Percentiles rank a stretch among this genome's conserved stretches.
Conservation (phyloP, 495 filamentous ascomycete species). For the Penicillium alfredii region DNA sequence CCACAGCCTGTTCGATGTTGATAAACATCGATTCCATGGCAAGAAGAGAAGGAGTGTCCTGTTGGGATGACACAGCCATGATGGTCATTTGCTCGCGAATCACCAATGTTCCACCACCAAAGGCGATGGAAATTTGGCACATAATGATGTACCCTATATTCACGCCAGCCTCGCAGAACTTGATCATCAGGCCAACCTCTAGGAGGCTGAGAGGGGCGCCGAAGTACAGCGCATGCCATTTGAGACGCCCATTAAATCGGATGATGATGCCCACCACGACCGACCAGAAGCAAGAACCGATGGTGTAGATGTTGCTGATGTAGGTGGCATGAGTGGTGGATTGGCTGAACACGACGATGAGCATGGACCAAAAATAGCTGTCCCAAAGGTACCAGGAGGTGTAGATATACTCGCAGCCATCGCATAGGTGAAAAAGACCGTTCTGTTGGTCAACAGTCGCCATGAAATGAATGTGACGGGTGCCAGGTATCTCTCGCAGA, state of each 20-base stretch:
- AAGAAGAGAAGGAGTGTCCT: conserved; percentile 59
- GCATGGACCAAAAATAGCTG: conserved; percentile 54
- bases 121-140: conserved; percentile 66
- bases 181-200: conserved; percentile 51
- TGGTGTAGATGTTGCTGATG: conserved; percentile 43
- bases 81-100: conserved; percentile 60
- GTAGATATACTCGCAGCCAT: conserved; percentile 43
- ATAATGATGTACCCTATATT: conserved; percentile 60
- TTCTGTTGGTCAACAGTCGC: conserved; percentile 40
- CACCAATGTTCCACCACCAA: conserved; percentile 51
- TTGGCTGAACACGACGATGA: conserved; percentile 60
- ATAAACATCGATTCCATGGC: conserved; percentile 56
- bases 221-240: conserved; percentile 44
- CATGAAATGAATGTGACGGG: conserved; percentile 47
- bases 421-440: conserved; percentile 50
- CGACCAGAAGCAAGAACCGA: conserved; percentile 40
- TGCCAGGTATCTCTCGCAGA: conserved; percentile 50
- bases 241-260: conserved; percentile 48
- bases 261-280: conserved; percentile 47
- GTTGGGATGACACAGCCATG: conserved; percentile 57
- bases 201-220: conserved; percentile 55
- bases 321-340: conserved; percentile 47
- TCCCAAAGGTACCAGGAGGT: conserved; percentile 39
- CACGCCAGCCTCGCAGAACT: conserved; percentile 53
- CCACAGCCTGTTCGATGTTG: conserved; percentile 58